Evolutionary conservation across 2,329 filamentous ascomycete genomes (phyloP).

Genomic region (Nemania diffusa): DNA sequence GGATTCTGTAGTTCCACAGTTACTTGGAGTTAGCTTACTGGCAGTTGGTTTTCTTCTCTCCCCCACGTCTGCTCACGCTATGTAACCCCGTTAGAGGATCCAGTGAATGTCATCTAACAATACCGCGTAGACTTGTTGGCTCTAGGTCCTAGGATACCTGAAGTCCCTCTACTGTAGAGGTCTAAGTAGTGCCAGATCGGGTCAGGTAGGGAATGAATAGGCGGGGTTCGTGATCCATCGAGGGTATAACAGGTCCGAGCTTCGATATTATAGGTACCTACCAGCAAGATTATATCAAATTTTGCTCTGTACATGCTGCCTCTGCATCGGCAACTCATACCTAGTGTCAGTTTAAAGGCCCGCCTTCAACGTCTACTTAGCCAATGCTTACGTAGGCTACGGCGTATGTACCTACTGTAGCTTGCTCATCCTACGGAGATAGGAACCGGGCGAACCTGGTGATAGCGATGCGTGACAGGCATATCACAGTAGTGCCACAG

Average conservation of each 20-base stretch:
- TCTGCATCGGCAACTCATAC: not conserved
- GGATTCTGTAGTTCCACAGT: not conserved
- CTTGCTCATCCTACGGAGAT: not conserved
- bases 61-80: no score
- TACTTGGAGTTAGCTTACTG: no score
- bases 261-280: constrained; percentile 2
- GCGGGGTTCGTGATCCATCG: not conserved
- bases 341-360: not conserved
- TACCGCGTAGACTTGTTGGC: not conserved
- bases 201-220: constrained; percentile 1
- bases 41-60: not conserved
- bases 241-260: not conserved
- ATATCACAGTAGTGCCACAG: not conserved
- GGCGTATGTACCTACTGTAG: no score
- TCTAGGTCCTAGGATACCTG: not conserved
- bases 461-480: not conserved
- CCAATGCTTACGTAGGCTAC: not conserved
- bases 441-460: not conserved
- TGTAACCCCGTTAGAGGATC: not conserved
- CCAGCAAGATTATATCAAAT: not conserved
- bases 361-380: not conserved
- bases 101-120: not conserved
- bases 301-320: not conserved
- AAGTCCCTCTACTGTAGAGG: not conserved
- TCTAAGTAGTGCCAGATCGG: constrained; percentile 1